Conservation (phyloP, 768 basidiomycete genomes). For the Mycena epipterygia region DNA sequence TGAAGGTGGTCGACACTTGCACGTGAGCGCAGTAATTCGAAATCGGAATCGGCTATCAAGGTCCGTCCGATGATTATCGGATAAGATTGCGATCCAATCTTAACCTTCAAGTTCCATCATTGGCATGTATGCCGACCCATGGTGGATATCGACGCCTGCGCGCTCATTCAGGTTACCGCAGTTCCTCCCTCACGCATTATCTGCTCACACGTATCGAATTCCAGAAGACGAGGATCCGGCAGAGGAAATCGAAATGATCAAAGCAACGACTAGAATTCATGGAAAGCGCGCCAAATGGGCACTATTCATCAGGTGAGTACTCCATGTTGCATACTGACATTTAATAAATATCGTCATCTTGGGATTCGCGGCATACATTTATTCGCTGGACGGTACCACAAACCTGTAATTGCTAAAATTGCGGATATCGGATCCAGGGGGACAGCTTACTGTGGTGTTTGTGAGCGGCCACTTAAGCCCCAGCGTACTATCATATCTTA, state of each 20-base stretch:
- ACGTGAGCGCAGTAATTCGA: no score
- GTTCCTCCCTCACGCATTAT: background rate
- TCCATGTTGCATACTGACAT: slow-evolving; percentile 14
- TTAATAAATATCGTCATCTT: slow-evolving; percentile 41
- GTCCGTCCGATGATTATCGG: no score
- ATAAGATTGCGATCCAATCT: background rate
- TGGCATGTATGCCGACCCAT: slow-evolving; percentile 1
- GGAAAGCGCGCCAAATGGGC: slow-evolving; percentile 70
- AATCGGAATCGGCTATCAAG: no score
- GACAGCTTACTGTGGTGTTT: slow-evolving; percentile 68
- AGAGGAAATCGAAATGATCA: background rate
- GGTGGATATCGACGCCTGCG: slow-evolving; percentile 26
- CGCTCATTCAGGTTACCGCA: slow-evolving; percentile 1
- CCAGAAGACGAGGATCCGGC: background rate
- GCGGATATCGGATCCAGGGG: slow-evolving; percentile 80
- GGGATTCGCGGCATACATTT: slow-evolving; percentile 80
- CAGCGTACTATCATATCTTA: background rate
- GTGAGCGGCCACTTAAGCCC: slow-evolving; percentile 52
- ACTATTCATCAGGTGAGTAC: slow-evolving; percentile 69
- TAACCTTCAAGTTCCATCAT: background rate
- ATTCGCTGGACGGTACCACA: slow-evolving; percentile 82
- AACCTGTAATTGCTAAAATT: slow-evolving; percentile 81
- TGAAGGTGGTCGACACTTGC: no score
- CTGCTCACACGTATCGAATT: background rate
- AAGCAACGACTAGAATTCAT: slow-evolving; percentile 46